A percentile compares a stretch with the other conserved stretches of the same genome.
These are phyloP conservation scores for Schizophyllum amplum DNA, from an alignment of 1,284 basidiomycete species.

Conservation along the genomic window DNA sequence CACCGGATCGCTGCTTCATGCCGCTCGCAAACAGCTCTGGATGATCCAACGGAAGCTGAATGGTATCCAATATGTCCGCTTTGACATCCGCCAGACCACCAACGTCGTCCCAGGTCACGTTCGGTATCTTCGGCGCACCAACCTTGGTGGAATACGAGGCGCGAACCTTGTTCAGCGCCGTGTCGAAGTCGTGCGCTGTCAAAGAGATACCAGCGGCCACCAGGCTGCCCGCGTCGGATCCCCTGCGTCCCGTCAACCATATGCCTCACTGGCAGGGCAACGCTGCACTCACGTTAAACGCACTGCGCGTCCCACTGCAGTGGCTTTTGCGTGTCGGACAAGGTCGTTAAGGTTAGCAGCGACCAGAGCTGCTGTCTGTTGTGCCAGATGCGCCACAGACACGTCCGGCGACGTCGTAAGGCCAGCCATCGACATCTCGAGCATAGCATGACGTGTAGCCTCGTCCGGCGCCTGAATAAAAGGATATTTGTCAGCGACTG, in stretches of 20 bases:
- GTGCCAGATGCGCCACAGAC: constrained; percentile 64
- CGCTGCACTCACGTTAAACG: constrained; percentile 28
- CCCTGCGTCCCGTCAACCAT: background rate
- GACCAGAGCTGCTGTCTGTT: constrained; percentile 88
- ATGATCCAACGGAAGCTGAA: constrained; percentile 90
- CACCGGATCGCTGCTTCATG: constrained; percentile 93
- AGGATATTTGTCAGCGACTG: constrained; percentile 7
- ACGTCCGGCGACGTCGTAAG: constrained; percentile 69
- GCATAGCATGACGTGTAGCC: constrained; percentile 58
- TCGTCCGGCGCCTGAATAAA: constrained; percentile 70
- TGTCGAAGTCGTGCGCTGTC: constrained; percentile 63
- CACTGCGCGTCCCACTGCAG: constrained; percentile 49
- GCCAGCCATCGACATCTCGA: constrained; percentile 41
- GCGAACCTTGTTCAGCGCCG: constrained; percentile 71
- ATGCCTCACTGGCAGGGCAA: background rate
- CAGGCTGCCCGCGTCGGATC: constrained; percentile 29
- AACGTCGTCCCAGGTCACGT: constrained; percentile 96
- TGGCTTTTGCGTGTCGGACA: constrained; percentile 52
- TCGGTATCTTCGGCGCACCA: constrained; percentile 94
- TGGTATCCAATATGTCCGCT: constrained; percentile 92
- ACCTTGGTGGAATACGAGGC: constrained; percentile 86
- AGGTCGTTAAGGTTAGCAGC: constrained; percentile 79
- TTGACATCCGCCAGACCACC: constrained; percentile 90
- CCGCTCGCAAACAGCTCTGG: constrained; percentile 92
- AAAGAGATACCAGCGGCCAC: constrained; percentile 39